Evolutionary conservation across 768 basidiomycete species (phyloP), one percentile per base, ranked within the genome.

Genomic region (Agrocybe pediades): DNA sequence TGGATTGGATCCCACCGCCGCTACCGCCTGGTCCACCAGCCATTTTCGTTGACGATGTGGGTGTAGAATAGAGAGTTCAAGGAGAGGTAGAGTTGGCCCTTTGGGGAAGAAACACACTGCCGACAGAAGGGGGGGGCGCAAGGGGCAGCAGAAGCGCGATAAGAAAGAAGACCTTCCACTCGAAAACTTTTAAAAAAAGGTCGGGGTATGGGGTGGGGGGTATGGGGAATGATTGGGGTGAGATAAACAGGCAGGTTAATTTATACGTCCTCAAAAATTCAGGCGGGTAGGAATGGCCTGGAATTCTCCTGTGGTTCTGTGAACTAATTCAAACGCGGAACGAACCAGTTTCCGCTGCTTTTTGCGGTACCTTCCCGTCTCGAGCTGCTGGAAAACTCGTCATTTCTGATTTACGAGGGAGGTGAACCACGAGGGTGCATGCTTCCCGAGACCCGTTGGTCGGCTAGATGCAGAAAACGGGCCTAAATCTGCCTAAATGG

Each of bases 1-100:
- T 51, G 29, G 65, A 63, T 9, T 63, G 59, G 3, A 73, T 58
- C 9, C 71, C 71, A 20, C 51, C 55, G 41, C 66, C 63, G 43
- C 59, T 49, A 54, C 70, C 70, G 58, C 65, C 65, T 58, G 70
- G 69, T 59, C 71, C 71, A 26, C 71, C 65, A 19, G 51, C 63
- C 66, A 67, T 65, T 53, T 52, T 40, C 27, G 24, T 24, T 20
- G n/a, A 42, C 50, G 33, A 48, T 27, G 41, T 19, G 47, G 24
- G 20, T n/a, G 21, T 57, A 29, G 30, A 2, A 24, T 41, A 9
- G 49, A 49, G 19, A 44, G 46, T 41, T 44, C 11, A 52, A 19
- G 27, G 29, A 23, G 43, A 42, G 39, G 36, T 26, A 16, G n/a
- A n/a, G n/a, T n/a, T n/a, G n/a, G n/a, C n/a, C n/a, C n/a, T n/a